phyloP scores from a whole-genome alignment of 352 stramenopile species.

The Thalassiosira ordinaria region DNA sequence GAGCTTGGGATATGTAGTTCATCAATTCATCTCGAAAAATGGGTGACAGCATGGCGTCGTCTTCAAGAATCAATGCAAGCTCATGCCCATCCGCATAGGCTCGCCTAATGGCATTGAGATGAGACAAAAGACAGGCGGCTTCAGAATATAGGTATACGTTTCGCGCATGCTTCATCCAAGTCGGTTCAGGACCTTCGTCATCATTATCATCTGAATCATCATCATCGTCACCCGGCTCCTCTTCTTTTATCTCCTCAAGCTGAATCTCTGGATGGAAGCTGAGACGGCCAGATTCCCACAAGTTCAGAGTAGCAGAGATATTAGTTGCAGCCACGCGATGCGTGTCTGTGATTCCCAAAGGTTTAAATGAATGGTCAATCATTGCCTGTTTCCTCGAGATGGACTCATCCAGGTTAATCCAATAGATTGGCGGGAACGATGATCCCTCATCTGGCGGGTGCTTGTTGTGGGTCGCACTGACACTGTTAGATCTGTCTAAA shows the following conservation, averaged over 20 bases:
- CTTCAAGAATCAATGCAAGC: slow-evolving; percentile 9
- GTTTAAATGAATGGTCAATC: background rate
- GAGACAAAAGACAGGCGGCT: slow-evolving; percentile 9
- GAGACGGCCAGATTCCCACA: background rate
- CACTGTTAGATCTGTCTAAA: too few relatives aligned
- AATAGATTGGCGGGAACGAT: background rate
- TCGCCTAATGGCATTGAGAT: slow-evolving; percentile 15
- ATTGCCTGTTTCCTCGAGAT: background rate
- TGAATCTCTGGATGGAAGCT: background rate
- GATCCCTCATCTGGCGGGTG: too few relatives aligned
- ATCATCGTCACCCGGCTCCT: too few relatives aligned
- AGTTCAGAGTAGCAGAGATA: background rate
- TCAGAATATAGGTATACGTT: background rate
- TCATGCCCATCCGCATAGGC: slow-evolving; percentile 5
- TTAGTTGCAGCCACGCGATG: background rate
- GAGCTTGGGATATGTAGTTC: background rate
- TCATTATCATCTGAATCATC: too few relatives aligned
- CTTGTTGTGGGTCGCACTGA: too few relatives aligned
- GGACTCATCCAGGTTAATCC: background rate
- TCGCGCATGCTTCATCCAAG: background rate
- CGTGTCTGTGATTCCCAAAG: background rate
- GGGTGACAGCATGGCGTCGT: slow-evolving; percentile 1
- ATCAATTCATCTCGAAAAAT: slow-evolving; percentile 1
- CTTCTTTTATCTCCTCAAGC: too few relatives aligned
- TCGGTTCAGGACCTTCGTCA: too few relatives aligned